Evolutionary conservation across 306 rosid species (phyloP).

Genomic region (Crotalaria pallida): DNA sequence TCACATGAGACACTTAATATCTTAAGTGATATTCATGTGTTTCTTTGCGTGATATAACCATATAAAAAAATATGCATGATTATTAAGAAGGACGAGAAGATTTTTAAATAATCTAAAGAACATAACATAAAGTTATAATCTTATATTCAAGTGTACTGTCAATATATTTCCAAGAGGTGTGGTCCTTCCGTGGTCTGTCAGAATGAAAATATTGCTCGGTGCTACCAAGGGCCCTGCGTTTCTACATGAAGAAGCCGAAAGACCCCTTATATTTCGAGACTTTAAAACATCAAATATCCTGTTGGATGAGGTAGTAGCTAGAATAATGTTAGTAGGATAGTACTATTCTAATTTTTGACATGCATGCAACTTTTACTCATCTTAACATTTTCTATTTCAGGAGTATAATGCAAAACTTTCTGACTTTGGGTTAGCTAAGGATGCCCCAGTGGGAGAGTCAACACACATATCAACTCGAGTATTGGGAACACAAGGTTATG

Average conservation of each 20-base stretch:
- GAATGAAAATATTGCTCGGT: conserved; percentile 55
- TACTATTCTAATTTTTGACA: neutral
- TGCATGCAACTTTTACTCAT: neutral
- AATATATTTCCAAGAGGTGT: conserved; percentile 10
- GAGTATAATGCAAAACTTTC: conserved; percentile 61
- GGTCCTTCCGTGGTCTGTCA: conserved; percentile 49
- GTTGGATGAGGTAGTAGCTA: conserved; percentile 44
- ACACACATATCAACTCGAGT: conserved; percentile 60
- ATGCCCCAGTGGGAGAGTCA: conserved; percentile 54
- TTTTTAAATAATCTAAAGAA: neutral
- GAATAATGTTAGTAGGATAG: neutral
- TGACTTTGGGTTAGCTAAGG: conserved; percentile 64
- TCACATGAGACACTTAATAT: too few species aligned
- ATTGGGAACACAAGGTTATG: conserved; percentile 63
- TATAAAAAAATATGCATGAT: neutral
- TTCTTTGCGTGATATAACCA: neutral
- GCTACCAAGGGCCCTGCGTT: conserved; percentile 71
- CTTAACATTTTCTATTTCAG: conserved; percentile 28
- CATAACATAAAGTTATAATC: neutral
- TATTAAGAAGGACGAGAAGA: neutral
- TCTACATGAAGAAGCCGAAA: conserved; percentile 57
- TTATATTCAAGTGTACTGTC: neutral
- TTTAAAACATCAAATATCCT: conserved; percentile 62
- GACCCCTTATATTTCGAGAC: conserved; percentile 53
- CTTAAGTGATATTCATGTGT: neutral